phyloP scores from a whole-genome alignment of 148 eudicot species.

The Persicaria maculosa region DNA sequence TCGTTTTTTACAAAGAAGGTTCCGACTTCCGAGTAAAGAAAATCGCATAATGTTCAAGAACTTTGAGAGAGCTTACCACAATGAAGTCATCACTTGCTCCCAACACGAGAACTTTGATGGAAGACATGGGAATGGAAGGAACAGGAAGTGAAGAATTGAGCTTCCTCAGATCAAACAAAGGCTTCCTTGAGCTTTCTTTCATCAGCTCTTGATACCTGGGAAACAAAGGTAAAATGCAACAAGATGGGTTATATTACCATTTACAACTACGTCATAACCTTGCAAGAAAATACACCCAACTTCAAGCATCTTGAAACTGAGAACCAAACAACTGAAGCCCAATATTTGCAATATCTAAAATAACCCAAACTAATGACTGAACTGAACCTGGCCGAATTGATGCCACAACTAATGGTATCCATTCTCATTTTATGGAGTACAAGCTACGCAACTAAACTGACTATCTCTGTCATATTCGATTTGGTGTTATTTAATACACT shows the following conservation, averaged over 20 bases:
- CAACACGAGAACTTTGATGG: constrained; percentile 51
- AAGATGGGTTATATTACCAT: background rate
- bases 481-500: too few species aligned
- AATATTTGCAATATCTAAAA: too few species aligned
- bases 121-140: constrained; percentile 48
- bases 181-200: constrained; percentile 91
- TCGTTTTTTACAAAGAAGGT: background rate
- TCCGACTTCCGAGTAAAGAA: background rate
- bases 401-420: too few species aligned
- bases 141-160: constrained; percentile 94
- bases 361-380: too few species aligned
- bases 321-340: too few species aligned
- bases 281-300: background rate
- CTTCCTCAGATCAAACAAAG: constrained; percentile 84
- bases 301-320: too few species aligned
- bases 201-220: constrained; percentile 76
- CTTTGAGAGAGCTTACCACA: constrained; percentile 38
- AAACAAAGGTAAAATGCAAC: background rate
- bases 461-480: too few species aligned
- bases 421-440: too few species aligned
- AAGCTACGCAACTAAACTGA: too few species aligned
- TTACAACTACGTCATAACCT: background rate
- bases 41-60: background rate
- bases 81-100: constrained; percentile 86
- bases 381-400: too few species aligned